phyloP scores from a whole-genome alignment of 1,139 yeast species.

The Geotrichum siamense region DNA sequence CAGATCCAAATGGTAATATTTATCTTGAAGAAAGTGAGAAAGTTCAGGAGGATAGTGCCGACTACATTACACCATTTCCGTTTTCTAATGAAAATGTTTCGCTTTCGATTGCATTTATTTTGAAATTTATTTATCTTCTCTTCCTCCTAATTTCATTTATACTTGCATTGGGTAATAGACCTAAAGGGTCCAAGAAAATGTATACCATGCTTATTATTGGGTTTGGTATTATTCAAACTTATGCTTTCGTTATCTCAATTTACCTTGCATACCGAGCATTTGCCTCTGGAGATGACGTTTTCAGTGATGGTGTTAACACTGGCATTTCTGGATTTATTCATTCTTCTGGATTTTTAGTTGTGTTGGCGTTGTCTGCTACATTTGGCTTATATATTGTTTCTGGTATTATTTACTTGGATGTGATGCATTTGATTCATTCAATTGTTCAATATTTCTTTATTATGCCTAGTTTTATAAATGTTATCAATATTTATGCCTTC shows the following conservation, averaged over 20 bases:
- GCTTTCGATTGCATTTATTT: slow-evolving; percentile 32
- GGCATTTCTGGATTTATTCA: slow-evolving; percentile 32
- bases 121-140: slow-evolving; percentile 34
- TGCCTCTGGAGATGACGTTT: slow-evolving; percentile 16
- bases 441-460: slow-evolving; percentile 77
- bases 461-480: slow-evolving; percentile 86
- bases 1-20: slow-evolving; percentile 35
- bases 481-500: slow-evolving; percentile 70
- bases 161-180: slow-evolving; percentile 40
- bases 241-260: slow-evolving; percentile 36
- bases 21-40: too few species aligned
- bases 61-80: slow-evolving; percentile 12
- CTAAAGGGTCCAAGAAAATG: slow-evolving; percentile 35
- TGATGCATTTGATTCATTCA: slow-evolving; percentile 91
- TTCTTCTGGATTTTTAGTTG: slow-evolving; percentile 43
- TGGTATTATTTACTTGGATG: slow-evolving; percentile 68
- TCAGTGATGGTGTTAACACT: slow-evolving; percentile 21
- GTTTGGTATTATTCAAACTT: slow-evolving; percentile 38
- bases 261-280: slow-evolving; percentile 37
- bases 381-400: slow-evolving; percentile 79
- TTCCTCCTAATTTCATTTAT: slow-evolving; percentile 36
- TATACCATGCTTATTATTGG: slow-evolving; percentile 33
- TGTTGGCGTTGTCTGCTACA: slow-evolving; percentile 82
- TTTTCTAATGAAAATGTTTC: slow-evolving; percentile 19
- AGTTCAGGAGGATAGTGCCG: not conserved